Base-by-base conservation (phyloP, 176 grass and related monocot genomes). In the Stipa capillata region DNA sequence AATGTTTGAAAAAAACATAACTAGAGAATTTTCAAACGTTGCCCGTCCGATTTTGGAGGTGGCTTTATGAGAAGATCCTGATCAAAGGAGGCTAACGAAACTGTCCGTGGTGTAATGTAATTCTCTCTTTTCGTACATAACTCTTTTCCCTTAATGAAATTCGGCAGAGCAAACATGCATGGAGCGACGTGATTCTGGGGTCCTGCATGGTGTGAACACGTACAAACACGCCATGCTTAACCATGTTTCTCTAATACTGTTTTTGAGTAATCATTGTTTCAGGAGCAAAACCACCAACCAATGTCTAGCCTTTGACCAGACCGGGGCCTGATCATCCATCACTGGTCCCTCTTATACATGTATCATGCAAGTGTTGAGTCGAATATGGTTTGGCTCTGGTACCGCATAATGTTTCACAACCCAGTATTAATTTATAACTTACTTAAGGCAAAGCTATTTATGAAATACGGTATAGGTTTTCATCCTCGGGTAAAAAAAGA, bases 241-340 rank as follows among this genome's bases (percentile, higher is more conserved):
- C 52, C 62, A 43, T 20, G 33, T 44, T n/a, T 61, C 44, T 5
- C 43, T n/a, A 32, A 71, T 68, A 27, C 18, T 87, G 79, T 13
- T 13, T 65, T 21, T 1, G 48, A 12, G 54, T 42, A 29, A 83
- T 83, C 32, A 83, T 83, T 77, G 85, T 56, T 32, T 65, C 48
- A 23, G 57, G 11, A 79, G 55, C 23, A 72, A 65, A 66, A 57
- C 29, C 58, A 79, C 66, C 74, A 41, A 83, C 70, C 73, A 36
- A 33, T 28, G 8, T 18, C 2, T 54, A 55, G 33, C 11, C 42
- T 55, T 48, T 83, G 73, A 88, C 80, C 57, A 32, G 29, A 41
- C 56, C 35, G 40, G 32, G 50, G 4, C 31, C 53, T 77, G 43
- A 54, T 45, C 72, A 63, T 14, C 18, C 41, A 39, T 21, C 18